Evolutionary conservation across 306 rosid genomes (phyloP).

Genomic region (Glycine soja): DNA sequence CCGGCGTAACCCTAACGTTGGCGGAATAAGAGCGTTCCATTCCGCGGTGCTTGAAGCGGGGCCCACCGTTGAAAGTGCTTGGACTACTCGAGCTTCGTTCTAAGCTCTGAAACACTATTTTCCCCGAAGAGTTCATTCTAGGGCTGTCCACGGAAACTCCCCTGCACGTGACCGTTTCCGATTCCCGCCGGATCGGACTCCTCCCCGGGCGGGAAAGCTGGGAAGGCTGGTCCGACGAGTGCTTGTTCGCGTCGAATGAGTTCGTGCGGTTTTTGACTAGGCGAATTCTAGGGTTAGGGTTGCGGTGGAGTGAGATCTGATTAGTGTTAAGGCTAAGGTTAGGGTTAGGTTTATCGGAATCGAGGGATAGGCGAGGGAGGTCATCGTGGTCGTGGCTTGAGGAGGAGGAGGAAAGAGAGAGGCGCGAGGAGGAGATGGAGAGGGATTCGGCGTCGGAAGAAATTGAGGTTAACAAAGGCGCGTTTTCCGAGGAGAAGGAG

Average conservation of each 20-base stretch:
- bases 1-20: constrained; percentile 92
- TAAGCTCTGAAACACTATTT: constrained; percentile 88
- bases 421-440: constrained; percentile 81
- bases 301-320: constrained; percentile 40
- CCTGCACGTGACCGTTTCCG: constrained; percentile 55
- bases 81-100: constrained; percentile 98
- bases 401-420: constrained; percentile 90
- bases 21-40: constrained; percentile 98
- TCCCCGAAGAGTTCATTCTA: constrained; percentile 92
- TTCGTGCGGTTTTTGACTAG: constrained; percentile 57
- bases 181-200: constrained; percentile 66
- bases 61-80: constrained; percentile 91
- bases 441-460: constrained; percentile 68
- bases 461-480: constrained; percentile 16
- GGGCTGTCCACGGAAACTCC: constrained; percentile 96
- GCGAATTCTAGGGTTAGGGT: constrained; percentile 56
- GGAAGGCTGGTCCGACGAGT: neutral
- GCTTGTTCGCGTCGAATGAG: constrained; percentile 49
- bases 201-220: constrained; percentile 50
- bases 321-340: too few relatives aligned
- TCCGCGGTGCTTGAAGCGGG: constrained; percentile 79
- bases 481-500: constrained; percentile 51
- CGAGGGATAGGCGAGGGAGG: constrained; percentile 74
- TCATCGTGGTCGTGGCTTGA: constrained; percentile 95
- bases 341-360: constrained; percentile 71